A percentile compares a stretch with the other conserved stretches of the same genome.
Evolutionary conservation across 1,139 yeast species (phyloP).

Genomic region (Blastobotrys indianensis): DNA sequence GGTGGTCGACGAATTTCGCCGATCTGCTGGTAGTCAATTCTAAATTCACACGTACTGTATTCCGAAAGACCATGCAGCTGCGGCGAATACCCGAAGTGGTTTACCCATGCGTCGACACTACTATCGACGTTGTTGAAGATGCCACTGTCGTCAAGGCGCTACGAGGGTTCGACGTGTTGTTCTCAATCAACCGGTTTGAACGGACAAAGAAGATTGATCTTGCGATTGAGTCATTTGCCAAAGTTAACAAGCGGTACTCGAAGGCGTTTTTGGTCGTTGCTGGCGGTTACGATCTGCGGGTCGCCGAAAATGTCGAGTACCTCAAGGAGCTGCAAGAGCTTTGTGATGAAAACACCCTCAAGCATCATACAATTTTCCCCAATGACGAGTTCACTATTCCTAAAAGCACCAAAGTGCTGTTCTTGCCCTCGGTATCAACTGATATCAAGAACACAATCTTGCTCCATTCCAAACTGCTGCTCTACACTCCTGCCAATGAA

Average conservation of each 20-base stretch:
- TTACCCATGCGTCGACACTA: slow-evolving; percentile 70
- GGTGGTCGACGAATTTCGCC: slow-evolving; percentile 68
- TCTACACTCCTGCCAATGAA: slow-evolving; percentile 87
- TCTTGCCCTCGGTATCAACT: slow-evolving; percentile 74
- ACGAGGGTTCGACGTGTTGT: slow-evolving; percentile 39
- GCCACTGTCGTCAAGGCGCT: slow-evolving; percentile 8
- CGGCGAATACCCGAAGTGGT: slow-evolving; percentile 56
- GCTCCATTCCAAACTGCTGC: slow-evolving; percentile 49
- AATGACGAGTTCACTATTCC: slow-evolving; percentile 8
- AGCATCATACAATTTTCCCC: slow-evolving; percentile 12
- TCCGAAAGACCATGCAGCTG: slow-evolving; percentile 55
- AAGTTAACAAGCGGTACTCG: slow-evolving; percentile 3
- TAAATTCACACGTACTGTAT: slow-evolving; percentile 67
- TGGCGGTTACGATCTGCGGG: slow-evolving; percentile 88
- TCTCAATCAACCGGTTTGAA: slow-evolving; percentile 86
- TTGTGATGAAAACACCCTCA: slow-evolving; percentile 33
- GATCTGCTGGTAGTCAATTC: slow-evolving; percentile 86
- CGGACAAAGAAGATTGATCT: slow-evolving; percentile 73
- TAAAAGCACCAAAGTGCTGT: slow-evolving; percentile 46
- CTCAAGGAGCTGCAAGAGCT: slow-evolving; percentile 52
- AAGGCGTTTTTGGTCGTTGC: slow-evolving; percentile 55
- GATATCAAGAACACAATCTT: slow-evolving; percentile 60
- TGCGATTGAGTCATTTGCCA: slow-evolving; percentile 43
- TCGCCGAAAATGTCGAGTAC: slow-evolving; percentile 70
- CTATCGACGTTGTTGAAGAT: slow-evolving; percentile 7